Base-by-base conservation (phyloP, 2,329 filamentous ascomycete species). In the Epicoccum nigrum region DNA sequence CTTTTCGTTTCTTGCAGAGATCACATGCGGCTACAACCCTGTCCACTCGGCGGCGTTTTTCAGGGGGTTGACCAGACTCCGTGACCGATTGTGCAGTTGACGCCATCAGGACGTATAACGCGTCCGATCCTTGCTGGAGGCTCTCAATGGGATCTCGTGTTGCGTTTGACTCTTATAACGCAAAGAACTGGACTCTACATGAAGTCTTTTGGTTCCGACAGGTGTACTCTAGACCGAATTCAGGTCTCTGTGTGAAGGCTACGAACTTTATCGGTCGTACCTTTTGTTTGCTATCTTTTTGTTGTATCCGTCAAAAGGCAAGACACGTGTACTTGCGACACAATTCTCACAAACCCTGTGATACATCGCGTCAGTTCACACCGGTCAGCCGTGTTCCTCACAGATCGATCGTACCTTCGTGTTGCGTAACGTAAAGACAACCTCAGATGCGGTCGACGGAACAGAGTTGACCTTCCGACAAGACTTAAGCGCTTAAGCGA, bases 1-100 rank as follows among this genome's bases (percentile, higher is more conserved):
- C 79, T 48, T 69, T 69, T 16, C 66, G 62, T 32, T 51, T 61
- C 52, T 67, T 68, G 30, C 66, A 69, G 15, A 69, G 55, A 55
- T 69, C 64, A 50, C 66, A 69, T 21, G 66, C 66, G 33, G 65
- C 66, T 4, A 51, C 54, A 12, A 69, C 66, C 19, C 66, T 60
- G 21, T 69, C 64, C 21, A 66, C 19, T 15, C 64, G 56, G 11
- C 65, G 64, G 13, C 63, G 47, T 45, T 67, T 69, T 30, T 57
- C 59, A 15, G 56, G 49, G 25, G 44, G 54, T 28, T 47, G 43
- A 39, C 27, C 8, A 7, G 33, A 38, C 23, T 44, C 33, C 15
- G 27, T 4, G n/a, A 6, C 19, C 33, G 30, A 34, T 4, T 47
- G 37, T 4, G 31, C 28, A 6, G 27, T 17, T 16, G 27, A 23